Evolutionary conservation across 495 filamentous ascomycete species (phyloP).

Genomic region (Penicillium soppii): DNA sequence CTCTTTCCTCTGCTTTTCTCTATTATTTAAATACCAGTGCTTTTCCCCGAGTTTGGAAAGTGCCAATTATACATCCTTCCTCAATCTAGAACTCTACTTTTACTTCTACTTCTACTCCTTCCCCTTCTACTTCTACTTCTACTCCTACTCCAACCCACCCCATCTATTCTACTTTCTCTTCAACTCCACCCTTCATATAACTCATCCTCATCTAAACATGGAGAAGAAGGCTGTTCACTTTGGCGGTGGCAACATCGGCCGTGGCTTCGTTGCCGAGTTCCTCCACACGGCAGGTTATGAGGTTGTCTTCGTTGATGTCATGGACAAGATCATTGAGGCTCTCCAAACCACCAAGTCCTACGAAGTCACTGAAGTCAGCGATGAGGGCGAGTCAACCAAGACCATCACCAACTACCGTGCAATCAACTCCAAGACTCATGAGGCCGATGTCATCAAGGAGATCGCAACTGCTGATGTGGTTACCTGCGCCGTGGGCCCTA

Average conservation of each 20-base stretch:
- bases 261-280: conserved; percentile 69
- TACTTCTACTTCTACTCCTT: conserved; percentile 4
- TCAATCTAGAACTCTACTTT: not conserved
- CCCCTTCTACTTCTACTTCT: not conserved
- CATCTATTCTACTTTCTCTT: not conserved
- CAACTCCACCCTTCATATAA: conserved; percentile 1
- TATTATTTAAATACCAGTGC: conserved; percentile 1
- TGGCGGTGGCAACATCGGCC: conserved; percentile 88
- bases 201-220: conserved; percentile 41
- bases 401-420: conserved; percentile 91
- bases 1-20: conserved; percentile 4
- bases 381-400: conserved; percentile 76
- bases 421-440: conserved; percentile 87
- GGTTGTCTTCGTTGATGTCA: conserved; percentile 93
- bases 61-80: not conserved
- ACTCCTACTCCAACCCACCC: not conserved
- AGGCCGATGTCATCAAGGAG: conserved; percentile 75
- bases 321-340: conserved; percentile 71
- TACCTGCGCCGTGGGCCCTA: conserved; percentile 94
- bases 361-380: conserved; percentile 88
- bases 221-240: conserved; percentile 87
- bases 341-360: conserved; percentile 76
- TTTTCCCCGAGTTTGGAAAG: conserved; percentile 1
- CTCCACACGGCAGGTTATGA: conserved; percentile 77
- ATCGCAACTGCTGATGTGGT: conserved; percentile 85